Percentiles rank a stretch among this genome's conserved stretches.
phyloP scores from a whole-genome alignment of 176 grass and related monocot species.

The Otatea glauca region DNA sequence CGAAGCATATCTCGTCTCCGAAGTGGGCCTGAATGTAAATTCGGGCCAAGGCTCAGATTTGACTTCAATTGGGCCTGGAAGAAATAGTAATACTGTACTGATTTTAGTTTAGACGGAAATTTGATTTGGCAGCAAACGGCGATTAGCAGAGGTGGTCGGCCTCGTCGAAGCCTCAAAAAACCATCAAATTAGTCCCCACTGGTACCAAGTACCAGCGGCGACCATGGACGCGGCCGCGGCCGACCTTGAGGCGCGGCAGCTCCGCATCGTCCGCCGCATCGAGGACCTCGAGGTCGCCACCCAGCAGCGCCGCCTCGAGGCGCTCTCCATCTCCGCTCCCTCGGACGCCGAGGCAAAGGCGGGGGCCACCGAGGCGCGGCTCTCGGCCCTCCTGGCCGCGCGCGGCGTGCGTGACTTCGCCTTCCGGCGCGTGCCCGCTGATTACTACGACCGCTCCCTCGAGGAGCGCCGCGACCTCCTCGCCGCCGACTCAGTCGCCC shows the following conservation, averaged over 20 bases:
- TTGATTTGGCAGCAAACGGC: neutral
- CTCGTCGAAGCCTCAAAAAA: neutral
- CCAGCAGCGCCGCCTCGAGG: constrained; percentile 39
- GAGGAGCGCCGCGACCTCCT: constrained; percentile 70
- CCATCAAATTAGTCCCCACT: neutral
- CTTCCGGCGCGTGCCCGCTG: constrained; percentile 70
- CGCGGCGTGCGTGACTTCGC: constrained; percentile 66
- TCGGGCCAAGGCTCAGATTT: neutral
- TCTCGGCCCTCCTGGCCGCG: constrained; percentile 56
- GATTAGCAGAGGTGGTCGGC: neutral
- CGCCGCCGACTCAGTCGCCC: constrained; percentile 56
- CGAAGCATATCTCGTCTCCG: neutral
- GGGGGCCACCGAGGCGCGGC: constrained; percentile 47
- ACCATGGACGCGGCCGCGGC: constrained; percentile 58
- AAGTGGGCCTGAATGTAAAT: neutral
- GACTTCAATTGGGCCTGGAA: neutral
- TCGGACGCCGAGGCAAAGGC: neutral
- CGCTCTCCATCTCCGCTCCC: constrained; percentile 31
- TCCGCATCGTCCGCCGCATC: constrained; percentile 64
- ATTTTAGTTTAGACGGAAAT: neutral
- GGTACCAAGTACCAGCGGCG: neutral
- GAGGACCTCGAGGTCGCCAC: constrained; percentile 59
- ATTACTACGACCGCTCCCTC: constrained; percentile 81
- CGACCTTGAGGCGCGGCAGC: constrained; percentile 66
- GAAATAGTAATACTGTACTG: neutral